phyloP scores from a whole-genome alignment of 176 grass and related monocot genomes.

The Otatea glauca region DNA sequence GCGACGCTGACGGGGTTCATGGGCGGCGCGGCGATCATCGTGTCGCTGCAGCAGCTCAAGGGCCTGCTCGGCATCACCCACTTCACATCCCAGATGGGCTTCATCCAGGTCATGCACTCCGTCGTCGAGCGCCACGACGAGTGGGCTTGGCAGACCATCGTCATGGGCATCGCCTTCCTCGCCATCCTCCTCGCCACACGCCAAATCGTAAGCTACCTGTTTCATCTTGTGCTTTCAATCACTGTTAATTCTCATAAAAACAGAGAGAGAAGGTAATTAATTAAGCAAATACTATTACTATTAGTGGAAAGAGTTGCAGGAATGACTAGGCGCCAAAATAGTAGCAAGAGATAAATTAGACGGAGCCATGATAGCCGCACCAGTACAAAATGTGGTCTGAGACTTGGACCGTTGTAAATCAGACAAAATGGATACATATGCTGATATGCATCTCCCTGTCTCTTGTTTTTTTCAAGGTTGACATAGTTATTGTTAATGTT shows the following conservation, averaged over 20 bases:
- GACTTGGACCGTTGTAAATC: neutral
- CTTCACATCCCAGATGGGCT: constrained; percentile 88
- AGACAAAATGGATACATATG: neutral
- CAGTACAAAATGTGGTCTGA: neutral
- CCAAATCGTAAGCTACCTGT: constrained; percentile 71
- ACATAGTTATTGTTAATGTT: neutral
- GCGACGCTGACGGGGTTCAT: constrained; percentile 87
- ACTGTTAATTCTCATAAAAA: too few relatives aligned
- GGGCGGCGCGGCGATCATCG: constrained; percentile 93
- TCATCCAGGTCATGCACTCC: constrained; percentile 85
- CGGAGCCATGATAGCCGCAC: constrained; percentile 7
- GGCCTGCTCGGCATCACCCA: constrained; percentile 88
- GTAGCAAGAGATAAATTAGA: neutral
- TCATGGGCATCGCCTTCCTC: constrained; percentile 88
- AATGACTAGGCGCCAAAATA: neutral
- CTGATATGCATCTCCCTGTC: neutral
- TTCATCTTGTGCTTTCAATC: neutral
- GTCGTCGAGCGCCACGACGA: constrained; percentile 67
- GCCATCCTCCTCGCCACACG: constrained; percentile 78
- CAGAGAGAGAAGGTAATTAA: neutral
- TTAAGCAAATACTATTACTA: neutral
- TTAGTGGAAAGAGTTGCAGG: neutral
- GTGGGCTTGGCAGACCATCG: constrained; percentile 94
- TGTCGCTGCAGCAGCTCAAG: constrained; percentile 97
- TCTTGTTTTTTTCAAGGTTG: neutral